Conservation (phyloP, 2,329 filamentous ascomycete species). For the Dryadomyces quercus-mongolicae region DNA sequence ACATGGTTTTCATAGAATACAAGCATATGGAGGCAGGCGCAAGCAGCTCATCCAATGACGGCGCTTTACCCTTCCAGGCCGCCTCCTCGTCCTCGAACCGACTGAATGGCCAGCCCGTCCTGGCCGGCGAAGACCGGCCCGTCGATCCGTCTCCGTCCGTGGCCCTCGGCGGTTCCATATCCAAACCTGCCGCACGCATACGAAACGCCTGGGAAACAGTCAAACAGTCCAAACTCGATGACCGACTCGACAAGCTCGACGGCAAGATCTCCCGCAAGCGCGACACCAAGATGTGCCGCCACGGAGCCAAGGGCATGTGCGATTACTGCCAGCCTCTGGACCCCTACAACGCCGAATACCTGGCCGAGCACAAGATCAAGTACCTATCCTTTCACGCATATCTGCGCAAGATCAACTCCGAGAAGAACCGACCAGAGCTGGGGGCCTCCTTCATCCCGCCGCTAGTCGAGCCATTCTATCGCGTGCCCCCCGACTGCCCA, state of each 20-base stretch:
- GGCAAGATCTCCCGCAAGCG: constrained; percentile 73
- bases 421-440: constrained; percentile 90
- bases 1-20: constrained; percentile 82
- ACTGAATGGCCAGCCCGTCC: constrained; percentile 66
- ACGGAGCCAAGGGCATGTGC: constrained; percentile 96
- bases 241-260: constrained; percentile 73
- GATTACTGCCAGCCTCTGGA: constrained; percentile 98
- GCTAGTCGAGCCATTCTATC: constrained; percentile 81
- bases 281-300: constrained; percentile 81
- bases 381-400: constrained; percentile 94
- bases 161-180: constrained; percentile 1
- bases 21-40: constrained; percentile 39
- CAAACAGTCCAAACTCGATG: constrained; percentile 76
- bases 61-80: neutral
- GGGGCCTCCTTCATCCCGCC: constrained; percentile 94
- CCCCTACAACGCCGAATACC: constrained; percentile 79
- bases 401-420: constrained; percentile 86
- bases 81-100: constrained; percentile 42
- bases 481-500: constrained; percentile 79
- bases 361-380: constrained; percentile 96
- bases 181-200: constrained; percentile 48
- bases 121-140: constrained; percentile 54
- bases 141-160: constrained; percentile 40
- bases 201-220: constrained; percentile 92
- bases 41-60: constrained; percentile 27